phyloP scores from a whole-genome alignment of 257 asterid species.

The Marsdenia floribunda region DNA sequence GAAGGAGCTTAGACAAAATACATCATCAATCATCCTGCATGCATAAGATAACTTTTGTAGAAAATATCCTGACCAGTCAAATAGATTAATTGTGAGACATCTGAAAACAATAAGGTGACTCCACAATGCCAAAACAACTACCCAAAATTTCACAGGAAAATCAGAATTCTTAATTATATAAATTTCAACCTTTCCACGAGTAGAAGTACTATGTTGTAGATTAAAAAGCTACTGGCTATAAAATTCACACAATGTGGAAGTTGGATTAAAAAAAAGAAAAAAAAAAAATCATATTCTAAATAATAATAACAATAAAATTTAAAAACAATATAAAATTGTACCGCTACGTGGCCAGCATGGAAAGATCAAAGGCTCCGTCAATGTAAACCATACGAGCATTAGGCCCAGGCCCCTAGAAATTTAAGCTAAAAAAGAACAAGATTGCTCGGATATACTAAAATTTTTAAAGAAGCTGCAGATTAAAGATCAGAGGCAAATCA shows the following conservation, averaged over 20 bases:
- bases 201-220: not conserved
- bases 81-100: not conserved
- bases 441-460: conserved; percentile 14
- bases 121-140: not conserved
- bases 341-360: conserved; percentile 99
- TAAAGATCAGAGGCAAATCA: not conserved
- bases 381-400: conserved; percentile 87
- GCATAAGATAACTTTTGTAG: not conserved
- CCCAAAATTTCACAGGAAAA: not conserved
- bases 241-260: not conserved
- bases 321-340: conserved; percentile 11
- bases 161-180: not conserved
- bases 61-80: not conserved
- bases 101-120: not conserved
- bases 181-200: not conserved
- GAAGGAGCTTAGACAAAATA: not conserved
- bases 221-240: not conserved
- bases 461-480: not conserved
- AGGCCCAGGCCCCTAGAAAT: conserved; percentile 79
- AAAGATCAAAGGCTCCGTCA: conserved; percentile 97
- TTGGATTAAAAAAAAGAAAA: too few species aligned
- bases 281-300: not conserved
- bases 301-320: too few species aligned
- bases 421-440: conserved; percentile 14
- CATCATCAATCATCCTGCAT: not conserved